These are phyloP conservation scores for Escovopsis sp. DNA, from an alignment of 2,329 filamentous ascomycete species.

Conservation along the genomic window DNA sequence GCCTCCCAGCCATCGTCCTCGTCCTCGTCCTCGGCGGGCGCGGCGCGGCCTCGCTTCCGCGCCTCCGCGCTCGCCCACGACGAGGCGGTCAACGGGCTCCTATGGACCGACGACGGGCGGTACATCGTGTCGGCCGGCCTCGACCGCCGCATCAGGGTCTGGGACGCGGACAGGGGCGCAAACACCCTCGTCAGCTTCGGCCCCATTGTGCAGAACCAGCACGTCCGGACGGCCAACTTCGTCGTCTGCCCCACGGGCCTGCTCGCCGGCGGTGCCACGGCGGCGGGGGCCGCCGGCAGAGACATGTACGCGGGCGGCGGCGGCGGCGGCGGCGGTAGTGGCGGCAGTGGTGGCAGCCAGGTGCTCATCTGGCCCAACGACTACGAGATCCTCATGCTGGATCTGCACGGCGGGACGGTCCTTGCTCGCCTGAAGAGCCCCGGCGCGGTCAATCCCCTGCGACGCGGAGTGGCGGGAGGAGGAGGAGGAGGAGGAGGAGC, in stretches of 20 bases:
- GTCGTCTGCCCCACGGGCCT: slow-evolving; percentile 47
- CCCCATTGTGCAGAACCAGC: slow-evolving; percentile 61
- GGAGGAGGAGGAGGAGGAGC: too few species aligned
- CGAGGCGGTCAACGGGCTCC: slow-evolving; percentile 69
- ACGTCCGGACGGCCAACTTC: slow-evolving; percentile 45
- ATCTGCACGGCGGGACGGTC: slow-evolving; percentile 62
- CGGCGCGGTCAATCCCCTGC: slow-evolving; percentile 33
- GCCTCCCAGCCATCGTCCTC: slow-evolving; percentile 3
- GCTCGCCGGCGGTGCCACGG: slow-evolving; percentile 18
- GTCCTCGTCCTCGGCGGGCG: slow-evolving; percentile 8
- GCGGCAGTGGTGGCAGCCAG: slow-evolving; percentile 31
- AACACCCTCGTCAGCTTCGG: slow-evolving; percentile 87
- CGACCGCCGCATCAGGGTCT: slow-evolving; percentile 73
- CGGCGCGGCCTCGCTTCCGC: slow-evolving; percentile 25
- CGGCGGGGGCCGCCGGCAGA: too few species aligned
- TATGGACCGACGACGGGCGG: slow-evolving; percentile 68
- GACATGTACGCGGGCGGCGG: too few species aligned
- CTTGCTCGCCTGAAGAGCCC: slow-evolving; percentile 56
- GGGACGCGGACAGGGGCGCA: slow-evolving; percentile 65
- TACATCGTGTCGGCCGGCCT: slow-evolving; percentile 70
- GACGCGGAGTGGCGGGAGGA: slow-evolving; percentile 8
- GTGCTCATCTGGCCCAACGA: slow-evolving; percentile 71
- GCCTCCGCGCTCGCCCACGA: slow-evolving; percentile 53
- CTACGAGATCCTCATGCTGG: slow-evolving; percentile 64
- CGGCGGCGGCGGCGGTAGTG: too few species aligned